A percentile compares a stretch with the other conserved stretches of the same genome.
Conservation (phyloP, 208 protist genomes). For the Leishmania tarentolae region DNA sequence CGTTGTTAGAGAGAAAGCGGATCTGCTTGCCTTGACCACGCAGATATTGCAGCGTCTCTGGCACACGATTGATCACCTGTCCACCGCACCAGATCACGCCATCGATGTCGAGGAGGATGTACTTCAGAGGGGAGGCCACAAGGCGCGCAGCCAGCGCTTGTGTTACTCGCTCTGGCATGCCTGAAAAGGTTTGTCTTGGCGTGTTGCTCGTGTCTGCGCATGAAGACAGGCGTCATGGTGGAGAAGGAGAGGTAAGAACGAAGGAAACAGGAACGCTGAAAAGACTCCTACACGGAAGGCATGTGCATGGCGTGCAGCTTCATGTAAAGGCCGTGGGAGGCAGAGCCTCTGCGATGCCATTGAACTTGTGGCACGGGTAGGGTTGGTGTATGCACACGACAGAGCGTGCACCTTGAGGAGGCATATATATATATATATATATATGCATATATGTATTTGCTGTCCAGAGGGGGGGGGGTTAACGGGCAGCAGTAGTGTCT, state of each 20-base stretch:
- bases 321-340: neutral
- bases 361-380: neutral
- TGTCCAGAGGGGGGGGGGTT: too few relatives aligned
- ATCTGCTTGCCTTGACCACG: conserved; percentile 52
- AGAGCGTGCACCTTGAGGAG: neutral
- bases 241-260: neutral
- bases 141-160: conserved; percentile 31
- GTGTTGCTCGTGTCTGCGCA: neutral
- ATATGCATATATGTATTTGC: too few relatives aligned
- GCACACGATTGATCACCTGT: conserved; percentile 44
- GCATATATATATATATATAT: neutral
- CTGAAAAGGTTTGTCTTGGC: neutral
- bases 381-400: neutral
- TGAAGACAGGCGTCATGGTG: neutral
- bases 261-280: neutral
- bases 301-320: neutral
- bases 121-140: conserved; percentile 39
- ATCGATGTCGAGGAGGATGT: conserved; percentile 76
- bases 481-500: neutral
- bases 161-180: conserved; percentile 33
- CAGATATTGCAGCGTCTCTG: conserved; percentile 60
- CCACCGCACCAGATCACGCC: conserved; percentile 69
- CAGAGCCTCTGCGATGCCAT: neutral
- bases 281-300: neutral
- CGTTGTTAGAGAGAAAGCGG: conserved; percentile 81